Evolutionary conservation across 2,329 filamentous ascomycete genomes (phyloP).

Genomic region (Aspergillus pseudoglaucus): DNA sequence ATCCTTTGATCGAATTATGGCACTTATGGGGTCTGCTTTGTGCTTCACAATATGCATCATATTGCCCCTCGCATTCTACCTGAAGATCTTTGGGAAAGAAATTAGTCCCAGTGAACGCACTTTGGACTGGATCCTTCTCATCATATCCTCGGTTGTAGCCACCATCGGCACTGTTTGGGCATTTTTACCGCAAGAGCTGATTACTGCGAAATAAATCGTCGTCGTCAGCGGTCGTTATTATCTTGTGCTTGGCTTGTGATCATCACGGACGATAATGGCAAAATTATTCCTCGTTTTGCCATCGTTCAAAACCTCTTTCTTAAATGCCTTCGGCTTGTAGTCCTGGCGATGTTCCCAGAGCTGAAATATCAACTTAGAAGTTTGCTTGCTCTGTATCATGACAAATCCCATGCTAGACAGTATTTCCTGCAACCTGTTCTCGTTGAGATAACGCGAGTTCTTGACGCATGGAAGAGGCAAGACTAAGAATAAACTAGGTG

Average conservation of each 20-base stretch:
- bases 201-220: conserved; percentile 45
- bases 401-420: conserved; percentile 72
- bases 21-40: conserved; percentile 78
- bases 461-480: conserved; percentile 79
- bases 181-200: conserved; percentile 71
- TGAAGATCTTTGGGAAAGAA: conserved; percentile 78
- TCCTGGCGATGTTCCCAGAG: conserved; percentile 59
- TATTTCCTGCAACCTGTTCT: conserved; percentile 61
- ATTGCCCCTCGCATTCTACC: conserved; percentile 78
- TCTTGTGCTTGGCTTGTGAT: background rate
- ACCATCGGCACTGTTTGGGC: conserved; percentile 78
- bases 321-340: conserved; percentile 40
- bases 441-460: conserved; percentile 86
- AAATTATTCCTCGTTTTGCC: conserved; percentile 85
- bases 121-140: conserved; percentile 62
- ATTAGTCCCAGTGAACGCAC: conserved; percentile 58
- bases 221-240: background rate
- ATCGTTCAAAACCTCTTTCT: conserved; percentile 70
- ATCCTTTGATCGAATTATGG: conserved; percentile 83
- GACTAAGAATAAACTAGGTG: conserved; percentile 71
- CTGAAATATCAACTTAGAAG: conserved; percentile 79
- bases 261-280: conserved; percentile 58
- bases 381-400: conserved; percentile 61
- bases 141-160: conserved; percentile 63
- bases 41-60: conserved; percentile 95